These are phyloP conservation scores for Ophiorrhiza pumila DNA, from an alignment of 257 asterid species.

Conservation along the genomic window DNA sequence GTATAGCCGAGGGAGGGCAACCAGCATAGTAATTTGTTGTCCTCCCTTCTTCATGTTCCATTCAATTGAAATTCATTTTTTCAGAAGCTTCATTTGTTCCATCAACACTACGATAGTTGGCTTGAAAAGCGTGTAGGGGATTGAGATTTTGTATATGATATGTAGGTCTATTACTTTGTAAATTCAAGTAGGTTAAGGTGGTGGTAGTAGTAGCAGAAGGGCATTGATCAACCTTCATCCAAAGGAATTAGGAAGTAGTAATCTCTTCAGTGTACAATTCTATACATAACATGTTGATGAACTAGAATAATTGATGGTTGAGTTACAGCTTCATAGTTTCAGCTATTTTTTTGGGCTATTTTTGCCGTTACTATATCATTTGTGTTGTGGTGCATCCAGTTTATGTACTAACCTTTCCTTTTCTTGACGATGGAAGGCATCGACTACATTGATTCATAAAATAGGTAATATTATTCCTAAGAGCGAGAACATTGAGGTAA, in stretches of 20 bases:
- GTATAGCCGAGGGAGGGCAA: conserved; percentile 11
- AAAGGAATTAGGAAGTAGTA: neutral
- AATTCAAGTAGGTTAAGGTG: neutral
- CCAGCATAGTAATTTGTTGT: neutral
- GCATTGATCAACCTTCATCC: neutral
- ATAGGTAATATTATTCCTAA: too few relatives aligned
- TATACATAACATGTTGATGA: neutral
- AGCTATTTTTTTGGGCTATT: neutral
- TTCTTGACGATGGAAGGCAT: too few relatives aligned
- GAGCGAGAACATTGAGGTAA: too few relatives aligned
- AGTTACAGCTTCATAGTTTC: neutral
- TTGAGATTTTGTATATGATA: neutral
- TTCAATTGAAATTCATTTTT: neutral
- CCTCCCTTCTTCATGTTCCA: neutral
- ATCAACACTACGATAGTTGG: neutral
- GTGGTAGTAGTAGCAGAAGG: neutral
- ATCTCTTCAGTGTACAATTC: neutral
- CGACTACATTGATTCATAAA: too few relatives aligned
- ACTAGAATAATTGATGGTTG: too few relatives aligned
- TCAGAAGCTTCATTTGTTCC: neutral
- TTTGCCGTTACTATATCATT: neutral
- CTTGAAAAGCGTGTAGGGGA: neutral
- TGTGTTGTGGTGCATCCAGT: too few relatives aligned
- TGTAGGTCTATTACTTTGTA: neutral
- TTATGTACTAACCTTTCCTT: too few relatives aligned